Conservation (phyloP, 495 filamentous ascomycete genomes). For the Penicillium canariense region DNA sequence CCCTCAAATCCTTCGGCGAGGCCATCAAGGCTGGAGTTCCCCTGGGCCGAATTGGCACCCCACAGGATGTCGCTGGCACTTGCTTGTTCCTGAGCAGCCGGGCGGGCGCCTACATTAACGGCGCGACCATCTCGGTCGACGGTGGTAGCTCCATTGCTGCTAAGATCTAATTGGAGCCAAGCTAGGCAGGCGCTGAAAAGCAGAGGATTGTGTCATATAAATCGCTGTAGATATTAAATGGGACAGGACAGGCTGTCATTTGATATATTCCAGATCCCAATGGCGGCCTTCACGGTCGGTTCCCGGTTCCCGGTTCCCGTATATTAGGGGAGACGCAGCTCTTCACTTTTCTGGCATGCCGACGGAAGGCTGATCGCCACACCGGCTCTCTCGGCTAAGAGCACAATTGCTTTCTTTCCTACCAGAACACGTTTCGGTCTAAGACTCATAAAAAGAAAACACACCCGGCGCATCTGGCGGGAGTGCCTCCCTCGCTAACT, state of each 20-base stretch:
- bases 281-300: no score
- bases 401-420: neutral
- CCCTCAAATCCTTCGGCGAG: slow-evolving; percentile 59
- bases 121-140: slow-evolving; percentile 72
- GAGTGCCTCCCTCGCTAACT: neutral
- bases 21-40: slow-evolving; percentile 62
- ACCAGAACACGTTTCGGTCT: neutral
- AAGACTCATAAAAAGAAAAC: neutral
- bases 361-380: slow-evolving; percentile 9
- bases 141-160: slow-evolving; percentile 57
- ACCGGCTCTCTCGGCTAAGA: neutral
- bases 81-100: slow-evolving; percentile 71
- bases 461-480: neutral
- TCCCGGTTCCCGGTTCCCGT: neutral
- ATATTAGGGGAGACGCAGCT: neutral
- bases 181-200: neutral
- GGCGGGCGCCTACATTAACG: slow-evolving; percentile 73
- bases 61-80: slow-evolving; percentile 71
- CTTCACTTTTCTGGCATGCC: slow-evolving; percentile 10
- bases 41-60: slow-evolving; percentile 66
- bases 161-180: slow-evolving; percentile 47
- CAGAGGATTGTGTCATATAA: slow-evolving; percentile 3
- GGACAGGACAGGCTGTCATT: neutral
- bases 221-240: slow-evolving; percentile 1
- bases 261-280: slow-evolving; percentile 1